Base-by-base conservation (phyloP, 306 rosid species). In the Dryas alaskensis region DNA sequence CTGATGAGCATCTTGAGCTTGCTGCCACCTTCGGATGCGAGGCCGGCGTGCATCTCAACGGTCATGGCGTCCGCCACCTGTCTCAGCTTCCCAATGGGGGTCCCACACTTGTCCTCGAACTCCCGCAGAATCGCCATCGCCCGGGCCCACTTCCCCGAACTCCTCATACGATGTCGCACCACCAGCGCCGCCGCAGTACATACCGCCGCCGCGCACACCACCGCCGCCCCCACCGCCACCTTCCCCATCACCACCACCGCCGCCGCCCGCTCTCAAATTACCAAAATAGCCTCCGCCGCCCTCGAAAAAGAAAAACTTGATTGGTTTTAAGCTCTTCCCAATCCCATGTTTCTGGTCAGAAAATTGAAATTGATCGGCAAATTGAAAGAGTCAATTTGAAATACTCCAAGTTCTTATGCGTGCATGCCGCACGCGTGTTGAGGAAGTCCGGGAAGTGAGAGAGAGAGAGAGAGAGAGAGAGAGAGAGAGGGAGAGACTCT, bases 21-120 rank as follows among this genome's bases (percentile, higher is more conserved):
- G 87, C 93, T 90, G 22, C 91, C 97, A 48, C 98, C 99, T 59
- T 95, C 98, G 37, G 96, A 90, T 19, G 97, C 99, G 47, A 95
- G 98, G 44, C 99, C 99, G 0, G 93, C 97, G 76, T 90, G 90
- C 99, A 95, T 95, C 90, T 95, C 99, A 39, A 86, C 98, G 12
- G 87, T 78, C 97, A 95, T 88, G 66, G 97, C 99, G 42, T 92
- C 98, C 10, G 93, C 92, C 51, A 92, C 88, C 55, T 87, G 92
- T 45, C 70, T 81, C 19, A 95, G 88, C 85, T 89, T 95, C 65
- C 71, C 87, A 70, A 80, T 79, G 48, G 97, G 92, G 67, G 96
- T 87, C 60, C 67, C 81, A 73, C 96, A 81, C 84, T 84, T 81
- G 44, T 90, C 90, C 68, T 85, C 92, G 16, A 95, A 81, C 82